A percentile compares a stretch with the other conserved stretches of the same genome.
phyloP scores from a whole-genome alignment of 2,329 filamentous ascomycete species.

The Fusarium ramigenum region DNA sequence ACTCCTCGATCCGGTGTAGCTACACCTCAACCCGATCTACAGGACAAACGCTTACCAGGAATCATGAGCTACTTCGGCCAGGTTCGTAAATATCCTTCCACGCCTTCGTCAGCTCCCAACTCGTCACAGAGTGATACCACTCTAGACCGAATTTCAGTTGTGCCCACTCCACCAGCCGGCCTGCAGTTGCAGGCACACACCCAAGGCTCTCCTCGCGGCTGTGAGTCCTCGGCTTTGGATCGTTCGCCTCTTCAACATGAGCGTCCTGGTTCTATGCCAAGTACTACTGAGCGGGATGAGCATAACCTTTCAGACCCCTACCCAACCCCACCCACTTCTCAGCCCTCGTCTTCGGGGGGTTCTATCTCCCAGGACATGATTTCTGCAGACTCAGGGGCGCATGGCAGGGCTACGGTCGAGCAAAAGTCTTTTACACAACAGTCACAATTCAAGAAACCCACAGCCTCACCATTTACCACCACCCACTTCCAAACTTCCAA shows the following conservation, averaged over 20 bases:
- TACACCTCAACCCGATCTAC: constrained; percentile 91
- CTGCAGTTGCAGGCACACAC: constrained; percentile 42
- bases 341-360: constrained; percentile 51
- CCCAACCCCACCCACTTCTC: constrained; percentile 67
- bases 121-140: constrained; percentile 48
- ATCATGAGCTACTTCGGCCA: constrained; percentile 99
- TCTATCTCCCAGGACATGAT: constrained; percentile 44
- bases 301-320: constrained; percentile 51
- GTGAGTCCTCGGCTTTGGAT: constrained; percentile 34
- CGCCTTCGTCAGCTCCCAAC: constrained; percentile 50
- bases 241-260: constrained; percentile 40
- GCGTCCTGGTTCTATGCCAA: constrained; percentile 35
- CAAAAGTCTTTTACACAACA: constrained; percentile 34
- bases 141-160: constrained; percentile 35
- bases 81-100: constrained; percentile 91
- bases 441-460: constrained; percentile 34
- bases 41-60: constrained; percentile 93
- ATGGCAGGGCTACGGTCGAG: constrained; percentile 35
- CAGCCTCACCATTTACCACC: constrained; percentile 41
- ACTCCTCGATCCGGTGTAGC: constrained; percentile 91
- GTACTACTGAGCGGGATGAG: constrained; percentile 35
- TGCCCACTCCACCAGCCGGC: constrained; percentile 47
- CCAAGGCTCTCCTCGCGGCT: constrained; percentile 38
- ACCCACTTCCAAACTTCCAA: constrained; percentile 39
- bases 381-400: constrained; percentile 38